Evolutionary conservation across 352 stramenopile species (phyloP), one percentile per base, ranked within the genome.

Genomic region (Bremia lactucae): DNA sequence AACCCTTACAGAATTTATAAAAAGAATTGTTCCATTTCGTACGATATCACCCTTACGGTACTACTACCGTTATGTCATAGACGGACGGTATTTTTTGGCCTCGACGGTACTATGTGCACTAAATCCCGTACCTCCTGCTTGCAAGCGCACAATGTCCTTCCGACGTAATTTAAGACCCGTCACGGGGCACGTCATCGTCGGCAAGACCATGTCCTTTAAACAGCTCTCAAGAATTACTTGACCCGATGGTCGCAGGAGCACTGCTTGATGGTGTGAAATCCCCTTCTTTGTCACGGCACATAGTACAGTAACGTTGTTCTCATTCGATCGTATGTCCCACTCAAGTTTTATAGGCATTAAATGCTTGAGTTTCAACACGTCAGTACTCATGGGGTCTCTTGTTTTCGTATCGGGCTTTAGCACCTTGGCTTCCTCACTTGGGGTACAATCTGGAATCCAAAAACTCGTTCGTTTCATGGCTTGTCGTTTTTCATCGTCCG

Each of bases 341-440:
- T 87, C 73, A 31, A 90, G 81, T 52, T 93, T 87, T 42, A 88
- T 62, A 0, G 80, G 80, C 77, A 93, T 87, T 20, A 93, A 52
- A 44, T 93, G 75, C 47, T 93, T 93, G 49, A 90, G 68, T 55
- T 88, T 89, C 59, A 93, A 73, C 38, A 74, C 59, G 10, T 87
- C 72, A 13, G 77, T 55, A 62, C 73, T 85, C 80, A 93, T 93
- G 11, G 80, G 80, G 39, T 93, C 80, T 28, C 66, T 61, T 1
- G 80, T 90, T 53, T 80, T 80, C 4, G 59, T 72, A 51, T 90
- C 77, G 0, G 80, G 80, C 16, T 71, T 67, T 18, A 58, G 59
- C 31, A 88, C 48, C 19, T 49, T 72, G 5, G 24, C 46, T 22
- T 83, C 67, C 15, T 74, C 62, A 34, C 43, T 64, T 3, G 80